Percentiles rank a stretch among this genome's conserved stretches.
Conservation (phyloP, 306 rosid genomes). For the Amphicarpaea edgeworthii region DNA sequence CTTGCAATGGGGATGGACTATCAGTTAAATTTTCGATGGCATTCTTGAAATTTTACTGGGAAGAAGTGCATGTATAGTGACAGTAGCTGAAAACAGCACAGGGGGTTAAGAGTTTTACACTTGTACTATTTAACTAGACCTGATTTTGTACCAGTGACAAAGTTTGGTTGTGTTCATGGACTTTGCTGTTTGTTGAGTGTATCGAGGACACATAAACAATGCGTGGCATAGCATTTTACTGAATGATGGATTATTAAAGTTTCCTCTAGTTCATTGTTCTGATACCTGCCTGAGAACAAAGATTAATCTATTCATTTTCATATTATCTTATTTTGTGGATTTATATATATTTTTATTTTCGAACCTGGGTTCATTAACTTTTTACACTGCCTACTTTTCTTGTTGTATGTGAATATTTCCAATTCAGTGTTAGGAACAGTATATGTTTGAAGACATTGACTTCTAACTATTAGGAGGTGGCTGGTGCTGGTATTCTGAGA, state of each 20-base stretch:
- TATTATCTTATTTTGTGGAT: constrained; percentile 5
- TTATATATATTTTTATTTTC: neutral
- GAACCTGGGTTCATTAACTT: neutral
- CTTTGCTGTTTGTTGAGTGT: constrained; percentile 12
- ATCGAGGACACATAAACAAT: constrained; percentile 1
- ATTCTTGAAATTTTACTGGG: constrained; percentile 11
- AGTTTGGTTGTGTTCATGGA: constrained; percentile 16
- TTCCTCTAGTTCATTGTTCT: neutral
- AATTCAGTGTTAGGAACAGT: neutral
- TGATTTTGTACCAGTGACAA: neutral
- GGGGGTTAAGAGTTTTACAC: neutral
- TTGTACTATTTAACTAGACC: neutral
- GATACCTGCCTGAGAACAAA: neutral
- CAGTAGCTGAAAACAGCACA: constrained; percentile 24
- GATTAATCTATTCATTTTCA: neutral
- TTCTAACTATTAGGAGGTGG: constrained; percentile 11
- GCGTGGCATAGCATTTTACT: neutral
- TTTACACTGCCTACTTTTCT: neutral
- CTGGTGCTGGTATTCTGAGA: neutral
- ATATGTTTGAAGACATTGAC: constrained; percentile 30
- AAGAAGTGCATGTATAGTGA: neutral
- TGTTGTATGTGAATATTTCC: neutral
- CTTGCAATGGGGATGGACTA: neutral
- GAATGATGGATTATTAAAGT: constrained; percentile 20
- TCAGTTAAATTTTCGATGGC: constrained; percentile 1